Evolutionary conservation across 2,329 filamentous ascomycete genomes (phyloP), one percentile per base, ranked within the genome.

Genomic region (Apiospora saccharicola): DNA sequence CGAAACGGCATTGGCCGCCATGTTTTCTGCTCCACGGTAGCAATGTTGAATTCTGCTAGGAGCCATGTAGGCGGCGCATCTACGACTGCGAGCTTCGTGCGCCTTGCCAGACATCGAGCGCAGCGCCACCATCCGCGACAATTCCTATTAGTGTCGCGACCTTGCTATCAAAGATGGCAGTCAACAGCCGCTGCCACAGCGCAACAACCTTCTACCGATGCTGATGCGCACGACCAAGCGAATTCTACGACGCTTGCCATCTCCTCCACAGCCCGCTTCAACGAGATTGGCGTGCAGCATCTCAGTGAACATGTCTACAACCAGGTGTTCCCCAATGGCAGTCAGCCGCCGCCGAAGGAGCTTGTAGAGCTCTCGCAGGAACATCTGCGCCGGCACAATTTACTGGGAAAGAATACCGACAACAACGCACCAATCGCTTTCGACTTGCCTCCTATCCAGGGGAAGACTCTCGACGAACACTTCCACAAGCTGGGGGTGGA

Each of bases 261-360:
- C 43, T 79, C 83, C 0, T 88, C 89, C 8, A 83, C 88, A 72
- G 86, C 94, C 68, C 91, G 96, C 76, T 94, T 93, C 85, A 99
- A 97, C 83, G 93, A 97, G 76, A 95, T 99, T 77, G 94, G 94
- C 70, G 94, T 99, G 51, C 96, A 99, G 83, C 96, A 98, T 79
- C 86, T 99, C 76, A 98, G 95, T 86, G 87, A 88, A 73, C 89
- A 95, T 85, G 88, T 99, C 64, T 94, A 96, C 81, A 80, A 89
- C 1, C 96, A 98, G 82, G 85, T 99, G 57, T 99, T 99, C 79
- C 90, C 89, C 5, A 83, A 86, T 51, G 85, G 84, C 68, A 79
- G 82, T 73, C 82, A 86, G 14, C 85, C 89, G 3, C 88, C 93
- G 2, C 90, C 93, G 1, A 84, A 89, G 61, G 90, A 95, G 72